Evolutionary conservation across 148 eudicot species (phyloP).

Genomic region (Fagopyrum tataricum): DNA sequence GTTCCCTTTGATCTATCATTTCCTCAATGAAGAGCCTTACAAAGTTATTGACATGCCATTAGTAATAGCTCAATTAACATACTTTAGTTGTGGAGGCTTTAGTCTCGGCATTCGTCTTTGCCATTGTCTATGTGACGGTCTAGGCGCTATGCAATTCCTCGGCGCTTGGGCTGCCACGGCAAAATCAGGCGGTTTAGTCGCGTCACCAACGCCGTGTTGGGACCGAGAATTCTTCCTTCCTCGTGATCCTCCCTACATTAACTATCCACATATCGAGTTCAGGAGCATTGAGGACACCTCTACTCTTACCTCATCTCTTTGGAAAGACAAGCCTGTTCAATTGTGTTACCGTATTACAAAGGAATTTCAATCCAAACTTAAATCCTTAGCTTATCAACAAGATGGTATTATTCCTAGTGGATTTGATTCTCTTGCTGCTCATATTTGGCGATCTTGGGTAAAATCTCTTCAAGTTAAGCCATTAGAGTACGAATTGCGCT

Average conservation of each 20-base stretch:
- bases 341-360: constrained; percentile 55
- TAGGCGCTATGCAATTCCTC: constrained; percentile 95
- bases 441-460: constrained; percentile 95
- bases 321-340: constrained; percentile 64
- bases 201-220: constrained; percentile 71
- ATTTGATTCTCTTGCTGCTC: constrained; percentile 96
- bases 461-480: constrained; percentile 74
- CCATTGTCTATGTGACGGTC: constrained; percentile 88
- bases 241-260: constrained; percentile 53
- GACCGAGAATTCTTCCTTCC: constrained; percentile 65
- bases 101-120: constrained; percentile 87
- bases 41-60: constrained; percentile 79
- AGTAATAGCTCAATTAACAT: constrained; percentile 73
- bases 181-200: constrained; percentile 40
- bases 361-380: constrained; percentile 48
- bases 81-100: constrained; percentile 73
- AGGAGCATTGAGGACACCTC: constrained; percentile 55
- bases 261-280: constrained; percentile 66
- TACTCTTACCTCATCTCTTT: constrained; percentile 40
- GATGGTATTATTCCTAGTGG: constrained; percentile 26
- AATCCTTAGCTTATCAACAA: constrained; percentile 31
- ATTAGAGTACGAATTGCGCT: constrained; percentile 47
- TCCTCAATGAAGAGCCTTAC: constrained; percentile 65
- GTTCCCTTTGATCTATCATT: constrained; percentile 48
- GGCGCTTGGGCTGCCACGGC: constrained; percentile 88